A percentile compares a stretch with the other conserved stretches of the same genome.
phyloP scores from a whole-genome alignment of 495 filamentous ascomycete species.

The Lepraria neglecta region DNA sequence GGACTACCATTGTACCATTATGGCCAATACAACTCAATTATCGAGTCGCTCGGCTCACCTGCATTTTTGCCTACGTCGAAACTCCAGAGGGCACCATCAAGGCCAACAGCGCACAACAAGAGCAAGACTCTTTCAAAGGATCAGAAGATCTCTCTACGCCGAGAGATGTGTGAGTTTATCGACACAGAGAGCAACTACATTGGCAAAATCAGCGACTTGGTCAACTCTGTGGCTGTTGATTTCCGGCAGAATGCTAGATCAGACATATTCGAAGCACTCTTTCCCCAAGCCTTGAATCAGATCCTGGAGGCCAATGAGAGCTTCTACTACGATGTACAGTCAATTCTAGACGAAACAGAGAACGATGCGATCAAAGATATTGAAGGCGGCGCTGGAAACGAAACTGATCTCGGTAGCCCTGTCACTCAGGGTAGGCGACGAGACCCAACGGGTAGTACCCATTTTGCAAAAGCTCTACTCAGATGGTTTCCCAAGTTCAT shows the following conservation, averaged over 20 bases:
- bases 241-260: constrained; percentile 55
- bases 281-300: constrained; percentile 68
- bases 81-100: constrained; percentile 79
- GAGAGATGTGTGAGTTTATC: constrained; percentile 85
- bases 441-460: constrained; percentile 67
- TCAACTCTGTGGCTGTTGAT: constrained; percentile 66
- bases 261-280: constrained; percentile 64
- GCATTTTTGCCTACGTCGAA: constrained; percentile 85
- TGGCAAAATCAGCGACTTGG: constrained; percentile 70
- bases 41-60: constrained; percentile 71
- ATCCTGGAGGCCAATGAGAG: constrained; percentile 73
- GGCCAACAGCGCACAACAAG: constrained; percentile 67
- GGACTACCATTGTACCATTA: constrained; percentile 60
- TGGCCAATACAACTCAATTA: constrained; percentile 62
- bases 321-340: constrained; percentile 68
- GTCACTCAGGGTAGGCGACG: constrained; percentile 46
- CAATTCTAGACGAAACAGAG: constrained; percentile 76
- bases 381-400: constrained; percentile 30
- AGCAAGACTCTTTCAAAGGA: constrained; percentile 66
- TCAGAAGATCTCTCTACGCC: constrained; percentile 75
- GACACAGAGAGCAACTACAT: constrained; percentile 95
- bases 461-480: constrained; percentile 68
- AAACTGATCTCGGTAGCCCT: constrained; percentile 37
- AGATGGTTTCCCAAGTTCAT: constrained; percentile 90
- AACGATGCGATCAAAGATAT: constrained; percentile 67